phyloP scores from a whole-genome alignment of 2,329 filamentous ascomycete genomes.

The Paradendryphiella salina region DNA sequence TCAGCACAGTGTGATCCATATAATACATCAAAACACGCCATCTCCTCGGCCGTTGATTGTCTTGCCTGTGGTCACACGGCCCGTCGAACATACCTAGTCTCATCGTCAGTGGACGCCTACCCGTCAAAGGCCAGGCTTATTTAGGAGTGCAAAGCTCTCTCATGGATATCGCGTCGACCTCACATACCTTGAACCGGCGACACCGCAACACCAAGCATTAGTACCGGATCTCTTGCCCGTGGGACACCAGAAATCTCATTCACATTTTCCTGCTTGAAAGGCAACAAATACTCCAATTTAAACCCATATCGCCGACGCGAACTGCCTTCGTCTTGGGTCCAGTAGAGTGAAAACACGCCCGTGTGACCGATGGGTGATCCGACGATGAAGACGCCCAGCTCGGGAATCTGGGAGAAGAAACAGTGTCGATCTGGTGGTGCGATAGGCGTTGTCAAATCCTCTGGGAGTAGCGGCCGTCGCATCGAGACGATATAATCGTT shows the following conservation, averaged over 20 bases:
- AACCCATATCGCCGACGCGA: conserved; percentile 50
- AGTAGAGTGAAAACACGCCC: conserved; percentile 63
- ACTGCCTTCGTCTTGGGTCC: conserved; percentile 39
- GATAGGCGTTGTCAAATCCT: not conserved
- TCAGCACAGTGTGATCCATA: conserved; percentile 68
- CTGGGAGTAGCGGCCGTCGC: conserved; percentile 37
- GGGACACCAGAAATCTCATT: conserved; percentile 8
- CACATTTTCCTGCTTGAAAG: conserved; percentile 38
- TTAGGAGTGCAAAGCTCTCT: no score
- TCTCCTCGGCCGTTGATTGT: conserved; percentile 39
- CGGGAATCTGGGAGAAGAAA: conserved; percentile 67
- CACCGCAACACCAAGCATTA: conserved; percentile 69
- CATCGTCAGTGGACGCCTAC: not conserved
- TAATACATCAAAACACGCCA: conserved; percentile 75
- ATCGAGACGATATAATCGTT: conserved; percentile 40
- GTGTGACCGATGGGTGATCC: conserved; percentile 70
- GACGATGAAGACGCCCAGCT: conserved; percentile 69
- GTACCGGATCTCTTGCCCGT: conserved; percentile 17
- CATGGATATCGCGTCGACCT: conserved; percentile 17
- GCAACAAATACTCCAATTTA: conserved; percentile 61
- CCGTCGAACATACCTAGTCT: conserved; percentile 8
- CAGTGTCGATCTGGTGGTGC: conserved; percentile 57
- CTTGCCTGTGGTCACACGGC: not conserved
- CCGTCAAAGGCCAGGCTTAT: no score
- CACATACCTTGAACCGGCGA: conserved; percentile 61